phyloP scores from a whole-genome alignment of 1,139 yeast species.

The Lodderomyces pseudojiufengensis region DNA sequence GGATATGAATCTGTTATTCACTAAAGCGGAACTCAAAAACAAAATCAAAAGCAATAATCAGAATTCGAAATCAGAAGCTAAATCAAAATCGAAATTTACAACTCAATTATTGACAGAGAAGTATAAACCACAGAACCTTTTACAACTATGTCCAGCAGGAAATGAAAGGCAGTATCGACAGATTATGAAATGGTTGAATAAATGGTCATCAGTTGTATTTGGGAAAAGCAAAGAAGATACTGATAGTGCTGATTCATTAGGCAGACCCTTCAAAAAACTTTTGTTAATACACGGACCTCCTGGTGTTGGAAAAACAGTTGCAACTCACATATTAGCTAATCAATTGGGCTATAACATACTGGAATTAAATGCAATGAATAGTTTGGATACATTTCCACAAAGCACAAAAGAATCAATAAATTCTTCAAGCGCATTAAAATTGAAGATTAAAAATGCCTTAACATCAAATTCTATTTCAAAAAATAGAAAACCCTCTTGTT shows the following conservation, averaged over 20 bases:
- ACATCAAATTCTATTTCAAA: conserved; percentile 56
- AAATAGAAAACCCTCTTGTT: conserved; percentile 65
- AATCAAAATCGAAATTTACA: not conserved
- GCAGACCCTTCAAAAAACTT: conserved; percentile 70
- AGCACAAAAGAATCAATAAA: conserved; percentile 15
- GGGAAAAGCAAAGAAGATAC: conserved; percentile 29
- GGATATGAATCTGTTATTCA: conserved; percentile 31
- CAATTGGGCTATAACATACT: conserved; percentile 79
- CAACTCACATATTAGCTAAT: conserved; percentile 78
- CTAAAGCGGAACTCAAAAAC: conserved; percentile 25
- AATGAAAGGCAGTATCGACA: conserved; percentile 75
- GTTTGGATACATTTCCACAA: conserved; percentile 37
- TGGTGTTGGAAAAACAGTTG: conserved; percentile 92
- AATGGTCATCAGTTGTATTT: conserved; percentile 74
- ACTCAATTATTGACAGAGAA: conserved; percentile 68
- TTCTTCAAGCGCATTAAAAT: conserved; percentile 29
- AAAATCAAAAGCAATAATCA: conserved; percentile 19
- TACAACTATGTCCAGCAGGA: conserved; percentile 65
- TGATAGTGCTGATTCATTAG: conserved; percentile 48
- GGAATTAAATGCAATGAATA: conserved; percentile 89
- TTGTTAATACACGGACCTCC: conserved; percentile 87
- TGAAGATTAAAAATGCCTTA: conserved; percentile 66
- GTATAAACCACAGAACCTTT: conserved; percentile 70
- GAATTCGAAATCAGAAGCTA: conserved; percentile 8
- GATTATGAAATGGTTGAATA: conserved; percentile 73